Base-by-base conservation (phyloP, 2,329 filamentous ascomycete genomes). In the Sporothrix phasma region DNA sequence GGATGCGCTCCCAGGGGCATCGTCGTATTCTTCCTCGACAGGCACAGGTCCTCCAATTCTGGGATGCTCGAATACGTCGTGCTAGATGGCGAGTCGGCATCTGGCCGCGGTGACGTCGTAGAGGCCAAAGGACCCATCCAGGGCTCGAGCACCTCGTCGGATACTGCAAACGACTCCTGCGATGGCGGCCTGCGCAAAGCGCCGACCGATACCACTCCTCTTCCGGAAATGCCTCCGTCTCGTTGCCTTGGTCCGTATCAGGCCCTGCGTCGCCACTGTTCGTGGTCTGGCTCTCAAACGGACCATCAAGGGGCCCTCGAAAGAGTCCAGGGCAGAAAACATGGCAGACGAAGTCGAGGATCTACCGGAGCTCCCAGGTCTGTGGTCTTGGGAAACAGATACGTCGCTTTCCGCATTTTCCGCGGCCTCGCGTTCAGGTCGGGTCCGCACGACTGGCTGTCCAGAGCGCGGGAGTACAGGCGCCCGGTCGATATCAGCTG, bases 261-360 rank as follows among this genome's bases (percentile, higher is more conserved):
- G 7, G 24, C 34, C 54, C 54, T n/a, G 26, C 22, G 7, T 61
- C 29, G 2, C 22, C 19, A 8, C 22, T 29, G 8, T 37, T 47
- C 0, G 59, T 61, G 15, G 51, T 60, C 15, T 65, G 65, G 49
- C 24, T 66, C 11, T 63, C 60, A 19, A 59, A 59, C 4, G 22
- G 6, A 0, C 5, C 47, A 11, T 51, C 47, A 31, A 51, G 29
- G 26, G 46, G 11, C 53, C 53, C 3, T 61, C 65, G n/a, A 63
- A 63, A 1, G 61, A 62, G 22, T 66, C 65, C 5, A 37, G 26
- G 0, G 65, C 67, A 5, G 67, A 68, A 19, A 63, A 67, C 65
- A 68, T 65, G 6, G 62, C 56, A 0, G 67, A 64, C 34, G 63
- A 65, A 1, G 45, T 11, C 6, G 61, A 66, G 2, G 62, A 64